phyloP scores from a whole-genome alignment of 23 red algal species.

The Gracilaria gracilis region DNA sequence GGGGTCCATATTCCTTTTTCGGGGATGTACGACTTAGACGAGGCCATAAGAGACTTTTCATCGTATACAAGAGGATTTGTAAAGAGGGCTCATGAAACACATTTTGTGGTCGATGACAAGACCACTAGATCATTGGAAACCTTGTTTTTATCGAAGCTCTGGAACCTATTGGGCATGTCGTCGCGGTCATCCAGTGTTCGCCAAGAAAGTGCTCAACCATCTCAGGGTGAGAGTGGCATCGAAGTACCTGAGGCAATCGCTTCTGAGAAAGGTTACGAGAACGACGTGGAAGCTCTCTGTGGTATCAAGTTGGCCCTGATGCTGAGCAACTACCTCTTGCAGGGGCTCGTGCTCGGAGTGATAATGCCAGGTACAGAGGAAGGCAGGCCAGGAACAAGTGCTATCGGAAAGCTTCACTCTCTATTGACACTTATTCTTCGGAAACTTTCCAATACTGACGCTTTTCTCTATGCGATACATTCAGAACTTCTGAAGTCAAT shows the following conservation, averaged over 20 bases:
- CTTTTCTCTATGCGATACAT: neutral
- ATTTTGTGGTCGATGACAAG: constrained; percentile 36
- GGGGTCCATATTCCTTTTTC: neutral
- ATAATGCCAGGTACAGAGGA: neutral
- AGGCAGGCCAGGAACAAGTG: neutral
- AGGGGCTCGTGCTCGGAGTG: constrained; percentile 28
- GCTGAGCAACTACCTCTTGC: constrained; percentile 46
- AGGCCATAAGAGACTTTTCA: neutral
- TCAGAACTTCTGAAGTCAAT: constrained; percentile 9
- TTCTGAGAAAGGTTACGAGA: neutral
- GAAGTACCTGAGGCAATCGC: neutral
- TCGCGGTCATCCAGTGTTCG: too few relatives aligned
- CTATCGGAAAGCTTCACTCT: neutral
- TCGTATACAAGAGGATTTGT: neutral
- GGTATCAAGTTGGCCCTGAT: constrained; percentile 33
- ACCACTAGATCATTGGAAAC: constrained; percentile 17
- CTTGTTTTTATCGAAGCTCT: neutral
- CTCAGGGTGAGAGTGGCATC: neutral
- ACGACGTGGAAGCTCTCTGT: neutral
- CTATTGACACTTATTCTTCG: constrained; percentile 8
- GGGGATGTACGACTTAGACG: neutral
- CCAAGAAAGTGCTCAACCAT: neutral
- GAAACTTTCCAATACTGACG: neutral
- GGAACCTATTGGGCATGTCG: neutral
- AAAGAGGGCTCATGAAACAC: neutral